Evolutionary conservation across 2,329 filamentous ascomycete genomes (phyloP).

Genomic region (Venturia oleaginea): DNA sequence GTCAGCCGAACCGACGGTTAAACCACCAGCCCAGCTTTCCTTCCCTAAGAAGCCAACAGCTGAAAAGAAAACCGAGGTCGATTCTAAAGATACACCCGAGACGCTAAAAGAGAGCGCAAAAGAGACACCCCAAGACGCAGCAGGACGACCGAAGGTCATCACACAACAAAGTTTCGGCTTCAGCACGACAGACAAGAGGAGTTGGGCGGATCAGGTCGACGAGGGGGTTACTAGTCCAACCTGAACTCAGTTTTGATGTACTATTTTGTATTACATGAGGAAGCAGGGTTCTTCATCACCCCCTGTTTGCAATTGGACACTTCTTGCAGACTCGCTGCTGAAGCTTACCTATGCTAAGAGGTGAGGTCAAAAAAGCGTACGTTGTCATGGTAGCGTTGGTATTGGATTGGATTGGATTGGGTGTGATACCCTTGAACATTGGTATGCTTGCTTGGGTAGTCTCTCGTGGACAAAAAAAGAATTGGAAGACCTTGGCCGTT

Average conservation of each 20-base stretch:
- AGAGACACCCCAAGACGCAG: constrained; percentile 16
- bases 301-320: not conserved
- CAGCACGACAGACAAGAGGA: constrained; percentile 24
- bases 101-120: constrained; percentile 13
- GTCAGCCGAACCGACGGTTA: constrained; percentile 8
- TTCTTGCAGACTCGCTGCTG: too few relatives aligned
- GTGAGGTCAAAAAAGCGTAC: not conserved
- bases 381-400: not conserved
- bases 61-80: not conserved
- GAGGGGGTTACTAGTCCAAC: not conserved
- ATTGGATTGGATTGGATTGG: not conserved
- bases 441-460: not conserved
- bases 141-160: constrained; percentile 19
- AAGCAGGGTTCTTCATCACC: not conserved
- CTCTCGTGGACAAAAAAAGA: not conserved
- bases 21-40: constrained; percentile 13
- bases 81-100: not conserved
- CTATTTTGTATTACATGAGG: not conserved
- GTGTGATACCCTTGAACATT: not conserved
- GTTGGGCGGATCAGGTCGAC: constrained; percentile 40
- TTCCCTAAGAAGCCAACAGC: constrained; percentile 7
- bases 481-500: too few relatives aligned
- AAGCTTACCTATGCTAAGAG: not conserved
- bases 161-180: constrained; percentile 18
- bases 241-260: not conserved